phyloP scores from a whole-genome alignment of 176 grass and related monocot species.

The Puccinellia tenuiflora region DNA sequence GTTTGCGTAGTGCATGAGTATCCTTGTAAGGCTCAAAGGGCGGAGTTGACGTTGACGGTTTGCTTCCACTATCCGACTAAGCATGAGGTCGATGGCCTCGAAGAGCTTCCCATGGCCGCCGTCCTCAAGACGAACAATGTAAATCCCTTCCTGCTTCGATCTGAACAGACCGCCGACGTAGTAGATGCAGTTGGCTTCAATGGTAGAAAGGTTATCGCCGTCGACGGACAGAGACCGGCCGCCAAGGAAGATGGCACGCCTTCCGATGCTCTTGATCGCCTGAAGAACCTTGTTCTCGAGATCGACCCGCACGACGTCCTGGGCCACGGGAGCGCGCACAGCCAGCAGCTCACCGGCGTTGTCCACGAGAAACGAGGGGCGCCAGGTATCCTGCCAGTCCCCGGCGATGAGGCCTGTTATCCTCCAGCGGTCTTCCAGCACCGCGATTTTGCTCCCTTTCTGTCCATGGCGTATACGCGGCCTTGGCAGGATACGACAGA shows the following conservation, averaged over 20 bases:
- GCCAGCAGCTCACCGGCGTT: not conserved
- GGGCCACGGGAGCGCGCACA: not conserved
- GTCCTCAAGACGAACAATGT: not conserved
- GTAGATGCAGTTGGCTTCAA: not conserved
- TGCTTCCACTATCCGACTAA: too few relatives aligned
- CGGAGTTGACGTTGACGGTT: not conserved
- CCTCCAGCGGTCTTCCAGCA: not conserved
- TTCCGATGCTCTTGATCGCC: not conserved
- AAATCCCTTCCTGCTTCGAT: not conserved
- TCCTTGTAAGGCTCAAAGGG: not conserved
- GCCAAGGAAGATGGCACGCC: not conserved
- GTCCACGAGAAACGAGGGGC: not conserved
- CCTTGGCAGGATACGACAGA: not conserved
- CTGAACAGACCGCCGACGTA: not conserved
- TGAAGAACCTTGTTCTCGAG: not conserved
- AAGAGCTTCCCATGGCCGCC: too few relatives aligned
- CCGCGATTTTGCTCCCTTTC: not conserved
- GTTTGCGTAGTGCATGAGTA: not conserved
- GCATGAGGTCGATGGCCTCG: too few relatives aligned
- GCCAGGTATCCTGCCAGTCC: not conserved
- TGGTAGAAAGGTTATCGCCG: not conserved
- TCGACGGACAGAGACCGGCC: not conserved
- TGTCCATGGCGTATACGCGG: not conserved
- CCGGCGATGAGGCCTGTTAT: not conserved
- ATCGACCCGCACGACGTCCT: not conserved